phyloP scores from a whole-genome alignment of 371 early-diverging fungal genomes.

The Rhizopus sp. region DNA sequence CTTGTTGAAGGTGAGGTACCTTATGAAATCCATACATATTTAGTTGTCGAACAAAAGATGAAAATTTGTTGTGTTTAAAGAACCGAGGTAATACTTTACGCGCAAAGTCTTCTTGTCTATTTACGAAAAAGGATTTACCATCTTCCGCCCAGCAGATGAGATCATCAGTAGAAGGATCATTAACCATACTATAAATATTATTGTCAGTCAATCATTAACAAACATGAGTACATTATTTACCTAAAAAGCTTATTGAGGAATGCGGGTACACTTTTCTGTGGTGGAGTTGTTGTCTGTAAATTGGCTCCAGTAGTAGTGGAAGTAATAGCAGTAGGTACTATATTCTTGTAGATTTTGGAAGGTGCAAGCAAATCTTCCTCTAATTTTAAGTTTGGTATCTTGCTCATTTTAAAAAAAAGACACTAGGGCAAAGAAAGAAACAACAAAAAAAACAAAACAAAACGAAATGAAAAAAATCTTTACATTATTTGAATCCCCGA shows the following conservation, averaged over 20 bases:
- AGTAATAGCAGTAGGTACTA: not conserved
- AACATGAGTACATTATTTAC: constrained; percentile 29
- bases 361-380: not conserved
- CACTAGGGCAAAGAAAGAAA: no score
- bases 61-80: constrained; percentile 94
- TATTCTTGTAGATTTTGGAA: not conserved
- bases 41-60: constrained; percentile 93
- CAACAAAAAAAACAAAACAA: no score
- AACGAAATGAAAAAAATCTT: no score
- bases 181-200: constrained; percentile 61
- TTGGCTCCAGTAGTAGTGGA: not conserved
- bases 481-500: no score
- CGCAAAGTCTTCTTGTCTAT: constrained; percentile 78
- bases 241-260: constrained; percentile 89
- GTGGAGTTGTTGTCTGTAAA: not conserved
- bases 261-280: constrained; percentile 71
- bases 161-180: constrained; percentile 67
- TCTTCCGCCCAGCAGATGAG: constrained; percentile 78
- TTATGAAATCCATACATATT: constrained; percentile 93
- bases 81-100: constrained; percentile 81
- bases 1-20: constrained; percentile 79
- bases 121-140: constrained; percentile 76
- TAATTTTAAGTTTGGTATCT: not conserved
- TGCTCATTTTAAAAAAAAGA: not conserved
- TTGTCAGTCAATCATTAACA: constrained; percentile 4